Base-by-base conservation (phyloP, 306 rosid genomes). In the Prunus dulcis region DNA sequence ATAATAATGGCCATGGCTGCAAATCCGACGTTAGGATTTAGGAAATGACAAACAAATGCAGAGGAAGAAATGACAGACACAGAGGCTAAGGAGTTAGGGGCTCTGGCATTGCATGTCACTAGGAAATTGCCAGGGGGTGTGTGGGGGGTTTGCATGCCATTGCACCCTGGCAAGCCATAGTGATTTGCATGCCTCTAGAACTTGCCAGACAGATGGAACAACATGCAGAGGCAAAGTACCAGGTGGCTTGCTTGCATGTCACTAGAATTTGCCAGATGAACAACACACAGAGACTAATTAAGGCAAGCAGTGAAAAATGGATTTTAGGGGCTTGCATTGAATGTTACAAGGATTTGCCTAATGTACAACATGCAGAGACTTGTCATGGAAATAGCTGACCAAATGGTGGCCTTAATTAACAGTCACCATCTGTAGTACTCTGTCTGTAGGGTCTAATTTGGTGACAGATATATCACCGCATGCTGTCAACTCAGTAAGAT, bases 361-460 rank as follows among this genome's bases (percentile, higher is more conserved):
- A 69, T 52, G 45, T 67, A 17, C 64, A 25, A 43, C 75, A 68
- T 65, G 75, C 28, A 64, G 56, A 61, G 57, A 80, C 70, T 38
- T 67, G 78, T 22, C 69, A 67, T 9, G 64, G 30, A 43, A 62
- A n/a, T 69, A 34, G 18, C 51, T 30, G 60, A 67, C 56, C 74
- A 18, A 27, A 58, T 3, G 76, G 66, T 32, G 19, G 12, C 20
- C 50, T 22, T 27, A 68, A 74, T 22, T 27, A 68, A 74, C 64
- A 50, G 30, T 61, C 72, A 19, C 57, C 67, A 41, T 60, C 66
- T 80, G 67, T 45, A 47, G 38, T 32, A 32, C 38, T 32, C 38
- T 32, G 15, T 68, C 50, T 22, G 76, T 46, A 22, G 61, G 76
- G 75, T 62, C 65, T 32, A 30, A 53, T 19, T 43, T 45, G 64